A percentile compares a stretch with the other conserved stretches of the same genome.
Conservation (phyloP, 2,329 filamentous ascomycete genomes). For the Mycosphaerella sp. region DNA sequence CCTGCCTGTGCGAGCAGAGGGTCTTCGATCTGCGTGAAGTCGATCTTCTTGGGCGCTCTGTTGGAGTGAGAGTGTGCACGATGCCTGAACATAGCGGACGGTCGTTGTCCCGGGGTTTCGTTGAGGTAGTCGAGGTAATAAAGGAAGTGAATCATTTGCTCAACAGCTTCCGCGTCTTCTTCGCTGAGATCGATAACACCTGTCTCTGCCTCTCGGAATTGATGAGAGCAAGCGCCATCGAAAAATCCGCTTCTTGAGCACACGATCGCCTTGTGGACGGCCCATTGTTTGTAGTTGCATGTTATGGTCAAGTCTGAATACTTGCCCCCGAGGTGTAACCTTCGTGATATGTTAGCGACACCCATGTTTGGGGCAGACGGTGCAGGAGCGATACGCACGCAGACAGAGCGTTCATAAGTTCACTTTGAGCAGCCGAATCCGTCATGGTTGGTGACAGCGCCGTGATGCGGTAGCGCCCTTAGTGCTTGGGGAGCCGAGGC, state of each 20-base stretch:
- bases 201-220: slow-evolving; percentile 32
- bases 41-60: slow-evolving; percentile 29
- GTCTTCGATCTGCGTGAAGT: slow-evolving; percentile 33
- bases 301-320: slow-evolving; percentile 46
- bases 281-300: slow-evolving; percentile 42
- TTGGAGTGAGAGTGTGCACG: slow-evolving; percentile 25
- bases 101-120: slow-evolving; percentile 19
- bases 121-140: slow-evolving; percentile 37
- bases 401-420: slow-evolving; percentile 43
- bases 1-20: slow-evolving; percentile 34
- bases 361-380: slow-evolving; percentile 13
- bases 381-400: slow-evolving; percentile 36
- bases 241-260: slow-evolving; percentile 45
- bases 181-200: slow-evolving; percentile 35
- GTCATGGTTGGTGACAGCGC: slow-evolving; percentile 17
- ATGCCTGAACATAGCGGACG: slow-evolving; percentile 23
- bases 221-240: slow-evolving; percentile 35
- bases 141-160: slow-evolving; percentile 38
- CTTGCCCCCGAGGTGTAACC: slow-evolving; percentile 34
- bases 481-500: slow-evolving; percentile 5
- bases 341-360: slow-evolving; percentile 24
- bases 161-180: slow-evolving; percentile 36
- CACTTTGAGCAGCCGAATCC: slow-evolving; percentile 36
- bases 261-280: slow-evolving; percentile 44
- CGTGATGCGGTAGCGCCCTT: slow-evolving; percentile 13